These are phyloP conservation scores for Aquilaria sinensis DNA, from an alignment of 345 rosid species.

Conservation along the genomic window DNA sequence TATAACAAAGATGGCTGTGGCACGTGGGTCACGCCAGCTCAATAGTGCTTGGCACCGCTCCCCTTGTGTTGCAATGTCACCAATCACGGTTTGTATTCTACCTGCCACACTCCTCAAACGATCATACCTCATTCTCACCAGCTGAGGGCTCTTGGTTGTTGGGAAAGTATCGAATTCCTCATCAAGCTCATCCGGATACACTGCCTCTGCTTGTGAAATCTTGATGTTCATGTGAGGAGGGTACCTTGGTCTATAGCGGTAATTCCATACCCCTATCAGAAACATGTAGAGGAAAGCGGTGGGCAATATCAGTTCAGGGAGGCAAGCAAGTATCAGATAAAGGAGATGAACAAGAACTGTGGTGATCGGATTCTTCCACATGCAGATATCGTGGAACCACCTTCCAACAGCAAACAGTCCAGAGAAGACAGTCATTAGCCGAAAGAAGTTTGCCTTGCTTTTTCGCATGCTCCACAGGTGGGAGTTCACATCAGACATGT, in stretches of 20 bases:
- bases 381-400: slow-evolving; percentile 82
- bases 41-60: slow-evolving; percentile 79
- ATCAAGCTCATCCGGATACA: slow-evolving; percentile 84
- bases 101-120: slow-evolving; percentile 92
- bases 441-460: slow-evolving; percentile 92
- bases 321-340: slow-evolving; percentile 77
- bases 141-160: slow-evolving; percentile 55
- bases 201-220: slow-evolving; percentile 83
- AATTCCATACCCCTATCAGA: slow-evolving; percentile 88
- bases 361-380: slow-evolving; percentile 84
- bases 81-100: slow-evolving; percentile 89
- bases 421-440: slow-evolving; percentile 76
- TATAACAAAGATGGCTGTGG: slow-evolving; percentile 57
- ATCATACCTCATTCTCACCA: slow-evolving; percentile 89
- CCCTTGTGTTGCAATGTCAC: slow-evolving; percentile 95
- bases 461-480: slow-evolving; percentile 98
- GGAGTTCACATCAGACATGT: slow-evolving; percentile 89
- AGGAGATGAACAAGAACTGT: slow-evolving; percentile 86
- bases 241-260: slow-evolving; percentile 82
- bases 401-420: slow-evolving; percentile 70
- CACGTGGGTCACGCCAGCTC: slow-evolving; percentile 99
- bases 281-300: slow-evolving; percentile 89
- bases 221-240: slow-evolving; percentile 98
- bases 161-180: slow-evolving; percentile 96
- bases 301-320: slow-evolving; percentile 86